phyloP scores from a whole-genome alignment of 768 basidiomycete genomes.

The Panellus pusillus region DNA sequence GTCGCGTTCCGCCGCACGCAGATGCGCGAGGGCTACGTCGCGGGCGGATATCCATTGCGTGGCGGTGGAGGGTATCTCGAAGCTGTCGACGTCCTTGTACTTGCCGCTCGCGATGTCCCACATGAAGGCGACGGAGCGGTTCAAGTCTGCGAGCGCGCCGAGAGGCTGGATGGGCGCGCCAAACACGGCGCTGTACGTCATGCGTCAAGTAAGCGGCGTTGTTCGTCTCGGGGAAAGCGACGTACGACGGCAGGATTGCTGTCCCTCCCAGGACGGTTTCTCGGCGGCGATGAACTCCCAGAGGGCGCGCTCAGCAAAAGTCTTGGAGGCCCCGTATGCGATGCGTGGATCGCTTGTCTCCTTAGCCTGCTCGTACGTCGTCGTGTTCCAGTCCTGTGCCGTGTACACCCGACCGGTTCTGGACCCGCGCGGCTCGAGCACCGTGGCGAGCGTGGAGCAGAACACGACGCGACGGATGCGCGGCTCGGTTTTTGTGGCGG shows the following conservation, averaged over 20 bases:
- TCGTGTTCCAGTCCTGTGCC: slow-evolving; percentile 49
- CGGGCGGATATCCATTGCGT: slow-evolving; percentile 38
- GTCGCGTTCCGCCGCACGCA: slow-evolving; percentile 39
- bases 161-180: slow-evolving; percentile 29
- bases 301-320: slow-evolving; percentile 41
- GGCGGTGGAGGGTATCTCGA: not conserved
- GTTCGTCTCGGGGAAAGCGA: not conserved
- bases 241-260: not conserved
- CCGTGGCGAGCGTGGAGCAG: not conserved
- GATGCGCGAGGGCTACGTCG: slow-evolving; percentile 48
- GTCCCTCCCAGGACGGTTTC: slow-evolving; percentile 1
- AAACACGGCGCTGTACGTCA: slow-evolving; percentile 17
- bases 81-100: not conserved
- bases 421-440: not conserved
- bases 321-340: slow-evolving; percentile 46
- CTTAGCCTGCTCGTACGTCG: slow-evolving; percentile 2
- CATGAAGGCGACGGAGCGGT: slow-evolving; percentile 23
- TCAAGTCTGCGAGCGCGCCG: slow-evolving; percentile 26
- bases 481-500: slow-evolving; percentile 37
- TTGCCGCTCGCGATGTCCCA: slow-evolving; percentile 1
- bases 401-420: slow-evolving; percentile 23
- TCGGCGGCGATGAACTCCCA: slow-evolving; percentile 6
- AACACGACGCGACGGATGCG: slow-evolving; percentile 38
- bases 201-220: not conserved
- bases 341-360: not conserved